phyloP scores from a whole-genome alignment of 2,329 filamentous ascomycete genomes.

The Beauveria medogensis region DNA sequence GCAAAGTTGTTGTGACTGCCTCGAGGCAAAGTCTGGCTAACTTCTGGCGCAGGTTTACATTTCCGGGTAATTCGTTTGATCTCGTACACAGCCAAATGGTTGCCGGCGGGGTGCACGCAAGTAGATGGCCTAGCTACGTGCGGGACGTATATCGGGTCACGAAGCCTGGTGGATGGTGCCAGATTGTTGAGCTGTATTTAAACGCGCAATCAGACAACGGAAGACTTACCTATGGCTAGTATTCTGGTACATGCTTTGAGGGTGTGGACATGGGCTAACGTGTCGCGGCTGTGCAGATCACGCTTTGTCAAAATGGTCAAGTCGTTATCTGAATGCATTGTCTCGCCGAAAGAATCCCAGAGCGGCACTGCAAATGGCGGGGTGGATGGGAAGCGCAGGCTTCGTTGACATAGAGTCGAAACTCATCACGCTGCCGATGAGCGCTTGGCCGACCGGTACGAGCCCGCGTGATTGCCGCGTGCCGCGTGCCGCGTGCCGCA shows the following conservation, averaged over 20 bases:
- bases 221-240: constrained; percentile 55
- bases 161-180: constrained; percentile 73
- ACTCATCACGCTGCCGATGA: constrained; percentile 61
- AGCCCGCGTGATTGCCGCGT: not conserved
- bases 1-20: not conserved
- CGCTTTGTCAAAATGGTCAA: constrained; percentile 61
- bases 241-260: not conserved
- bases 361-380: constrained; percentile 51
- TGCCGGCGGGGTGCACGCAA: constrained; percentile 60
- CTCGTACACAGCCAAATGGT: constrained; percentile 73
- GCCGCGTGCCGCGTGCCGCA: too few species aligned
- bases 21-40: not conserved
- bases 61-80: constrained; percentile 65
- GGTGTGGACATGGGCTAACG: constrained; percentile 7
- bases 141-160: constrained; percentile 65
- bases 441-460: constrained; percentile 60
- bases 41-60: constrained; percentile 47
- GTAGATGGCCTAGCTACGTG: constrained; percentile 69
- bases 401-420: constrained; percentile 60
- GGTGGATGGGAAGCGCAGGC: constrained; percentile 51
- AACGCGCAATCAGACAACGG: constrained; percentile 83
- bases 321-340: constrained; percentile 52
- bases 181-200: constrained; percentile 82
- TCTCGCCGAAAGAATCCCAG: constrained; percentile 59
- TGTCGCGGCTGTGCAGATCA: constrained; percentile 36